Base-by-base conservation (phyloP, 768 basidiomycete species). In the Agaricus subrufescens region DNA sequence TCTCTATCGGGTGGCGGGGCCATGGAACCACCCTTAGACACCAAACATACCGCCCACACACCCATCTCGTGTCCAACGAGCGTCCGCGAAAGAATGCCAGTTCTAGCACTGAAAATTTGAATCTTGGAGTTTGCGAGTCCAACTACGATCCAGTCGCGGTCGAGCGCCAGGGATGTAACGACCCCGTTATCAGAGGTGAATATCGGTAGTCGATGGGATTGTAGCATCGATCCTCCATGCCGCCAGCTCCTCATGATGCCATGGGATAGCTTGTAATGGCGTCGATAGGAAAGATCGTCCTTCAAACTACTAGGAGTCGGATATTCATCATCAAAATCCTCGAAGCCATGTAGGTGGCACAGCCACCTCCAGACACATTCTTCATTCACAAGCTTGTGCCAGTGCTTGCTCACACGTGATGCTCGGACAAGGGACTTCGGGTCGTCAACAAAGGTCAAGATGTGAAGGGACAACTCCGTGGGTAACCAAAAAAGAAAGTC, bases 1-100 rank as follows among this genome's bases (percentile, higher is more conserved):
- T 54, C 59, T 30, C 25, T 55, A 31, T 58, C 52, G 27, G 55
- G 46, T 3, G 46, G 37, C 14, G 34, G 47, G 15, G 46, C 52
- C 49, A 56, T 52, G 52, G 52, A 60, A 23, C 85, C 87, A n/a
- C 86, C 85, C 42, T 80, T 77, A 26, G 81, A 80, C 48, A 95
- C 83, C 27, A 98, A 78, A 52, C 86, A 83, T 12, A 97, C 83
- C 12, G 89, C 87, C 95, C 95, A 98, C 1, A 97, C 94, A n/a
- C 95, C 95, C 23, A 79, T 72, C 14, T 87, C 85, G 68, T 97
- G 95, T 0, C 95, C 95, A 8, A 82, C 75, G 1, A 98, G 81
- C 0, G 90, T 91, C 50, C 88, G 79, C 42, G 80, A 79, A 49
- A 90, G 81, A 1, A 87, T 80, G 0, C 95, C 95, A 0, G 88